Evolutionary conservation across 2,329 filamentous ascomycete species (phyloP), one percentile per base, ranked within the genome.

Genomic region (Diplodia intermedia): DNA sequence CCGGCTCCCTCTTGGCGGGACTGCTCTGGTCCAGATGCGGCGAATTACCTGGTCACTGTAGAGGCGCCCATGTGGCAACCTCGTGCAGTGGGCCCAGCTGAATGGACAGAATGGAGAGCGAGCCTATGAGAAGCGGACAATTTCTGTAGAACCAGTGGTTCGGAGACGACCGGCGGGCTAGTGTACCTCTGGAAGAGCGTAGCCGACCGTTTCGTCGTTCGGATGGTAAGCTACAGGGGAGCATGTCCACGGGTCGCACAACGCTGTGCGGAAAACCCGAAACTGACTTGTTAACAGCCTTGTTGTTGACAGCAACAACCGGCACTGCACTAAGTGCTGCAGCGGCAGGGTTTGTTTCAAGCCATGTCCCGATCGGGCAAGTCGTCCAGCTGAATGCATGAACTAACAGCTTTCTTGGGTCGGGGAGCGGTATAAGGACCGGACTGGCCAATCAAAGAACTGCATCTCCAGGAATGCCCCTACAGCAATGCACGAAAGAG

Each of bases 131-230:
- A 33, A 20, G 9, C 33, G 57, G 8, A 33, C 26, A 33, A 18
- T 23, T 26, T 2, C 15, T 49, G 36, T 29, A 20, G 20, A 14
- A 49, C 26, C 57, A 33, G 38, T 49, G 57, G 40, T 49, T 33
- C 55, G 36, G 49, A 9, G 8, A n/a, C 9, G 11, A 23, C 43
- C 26, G 43, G 23, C 18, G 29, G 29, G 23, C 7, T 50, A 62
- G 57, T 49, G 57, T 62, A 50, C 57, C 57, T 20, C 36, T 60
- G 26, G 57, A 33, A 12, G 38, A 20, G 40, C 15, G 18, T 23
- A 18, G 40, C 29, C 26, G 5, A 11, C 40, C 26, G 40, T 36
- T 50, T 15, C 26, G 31, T 18, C 26, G 2, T 31, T 47, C 29
- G 18, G 15, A 4, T 6, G 57, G 40, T 20, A 36, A 5, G 26